phyloP scores from a whole-genome alignment of 176 grass and related monocot species.

The Triticum turgidum region DNA sequence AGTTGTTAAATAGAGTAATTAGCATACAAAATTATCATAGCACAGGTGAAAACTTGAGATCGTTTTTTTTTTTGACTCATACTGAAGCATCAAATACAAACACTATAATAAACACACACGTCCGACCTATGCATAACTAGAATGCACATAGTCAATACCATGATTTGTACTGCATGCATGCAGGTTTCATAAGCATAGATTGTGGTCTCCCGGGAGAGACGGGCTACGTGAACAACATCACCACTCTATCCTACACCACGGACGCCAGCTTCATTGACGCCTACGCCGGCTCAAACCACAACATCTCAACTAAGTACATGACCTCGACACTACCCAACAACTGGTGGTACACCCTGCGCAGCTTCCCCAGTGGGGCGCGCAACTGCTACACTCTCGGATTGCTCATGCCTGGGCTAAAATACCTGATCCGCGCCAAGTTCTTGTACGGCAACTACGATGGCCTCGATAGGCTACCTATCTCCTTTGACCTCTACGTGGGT shows the following conservation, averaged over 20 bases:
- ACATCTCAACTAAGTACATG: conserved; percentile 26
- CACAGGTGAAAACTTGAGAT: no score
- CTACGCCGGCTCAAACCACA: conserved; percentile 13
- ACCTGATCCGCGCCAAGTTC: conserved; percentile 43
- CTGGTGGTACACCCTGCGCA: conserved; percentile 31
- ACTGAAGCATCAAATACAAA: no score
- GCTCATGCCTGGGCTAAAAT: conserved; percentile 31
- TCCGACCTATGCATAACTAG: no score
- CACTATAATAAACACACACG: no score
- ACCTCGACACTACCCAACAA: no score
- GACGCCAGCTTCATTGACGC: conserved; percentile 44
- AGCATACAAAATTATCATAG: no score
- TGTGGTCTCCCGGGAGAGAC: conserved; percentile 36
- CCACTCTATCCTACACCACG: not conserved
- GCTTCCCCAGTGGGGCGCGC: conserved; percentile 43
- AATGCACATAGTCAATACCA: no score
- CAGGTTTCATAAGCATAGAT: conserved; percentile 67
- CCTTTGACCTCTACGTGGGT: conserved; percentile 34
- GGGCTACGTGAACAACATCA: conserved; percentile 21
- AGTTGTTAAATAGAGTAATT: no score
- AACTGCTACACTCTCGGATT: conserved; percentile 55
- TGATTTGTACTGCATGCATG: not conserved
- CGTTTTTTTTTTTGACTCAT: no score
- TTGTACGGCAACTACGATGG: conserved; percentile 58
- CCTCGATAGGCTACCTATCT: not conserved